Conservation (phyloP, 768 basidiomycete genomes). For the Suillus fuscotomentosus region DNA sequence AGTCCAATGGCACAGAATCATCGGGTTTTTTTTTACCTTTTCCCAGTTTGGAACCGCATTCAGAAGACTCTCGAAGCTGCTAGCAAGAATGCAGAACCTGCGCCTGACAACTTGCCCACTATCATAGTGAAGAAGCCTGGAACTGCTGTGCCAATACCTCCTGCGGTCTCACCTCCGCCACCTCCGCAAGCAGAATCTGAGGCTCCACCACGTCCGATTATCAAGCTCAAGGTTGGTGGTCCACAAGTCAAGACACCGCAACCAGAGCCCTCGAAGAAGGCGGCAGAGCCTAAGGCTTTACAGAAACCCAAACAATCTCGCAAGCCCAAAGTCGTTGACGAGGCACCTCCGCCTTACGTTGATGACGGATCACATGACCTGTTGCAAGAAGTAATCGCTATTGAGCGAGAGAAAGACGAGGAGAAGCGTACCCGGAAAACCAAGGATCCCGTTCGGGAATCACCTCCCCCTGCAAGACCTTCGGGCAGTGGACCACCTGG, state of each 20-base stretch:
- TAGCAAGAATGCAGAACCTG: slow-evolving; percentile 40
- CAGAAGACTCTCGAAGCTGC: slow-evolving; percentile 78
- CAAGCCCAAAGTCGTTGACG: slow-evolving; percentile 43
- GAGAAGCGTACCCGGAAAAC: slow-evolving; percentile 45
- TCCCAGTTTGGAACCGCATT: slow-evolving; percentile 81
- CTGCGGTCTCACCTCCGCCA: slow-evolving; percentile 14
- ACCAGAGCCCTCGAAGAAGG: slow-evolving; percentile 27
- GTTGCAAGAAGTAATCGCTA: slow-evolving; percentile 78
- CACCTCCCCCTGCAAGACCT: slow-evolving; percentile 35
- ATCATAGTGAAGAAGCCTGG: slow-evolving; percentile 22
- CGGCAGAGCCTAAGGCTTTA: slow-evolving; percentile 32
- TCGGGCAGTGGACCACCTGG: slow-evolving; percentile 37
- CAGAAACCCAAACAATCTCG: slow-evolving; percentile 38
- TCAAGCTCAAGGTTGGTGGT: slow-evolving; percentile 68
- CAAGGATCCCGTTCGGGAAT: slow-evolving; percentile 39
- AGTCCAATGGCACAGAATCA: slow-evolving; percentile 27
- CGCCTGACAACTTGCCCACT: slow-evolving; percentile 21
- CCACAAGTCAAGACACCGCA: slow-evolving; percentile 35
- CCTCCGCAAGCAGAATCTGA: slow-evolving; percentile 37
- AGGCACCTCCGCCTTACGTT: slow-evolving; percentile 63
- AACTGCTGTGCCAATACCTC: slow-evolving; percentile 3
- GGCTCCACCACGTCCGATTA: slow-evolving; percentile 48
- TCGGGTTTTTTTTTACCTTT: slow-evolving; percentile 1
- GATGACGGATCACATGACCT: slow-evolving; percentile 84
- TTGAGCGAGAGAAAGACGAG: slow-evolving; percentile 66